These are phyloP conservation scores for Magnusiomyces fungicola DNA, from an alignment of 1,139 yeast genomes.

Conservation along the genomic window DNA sequence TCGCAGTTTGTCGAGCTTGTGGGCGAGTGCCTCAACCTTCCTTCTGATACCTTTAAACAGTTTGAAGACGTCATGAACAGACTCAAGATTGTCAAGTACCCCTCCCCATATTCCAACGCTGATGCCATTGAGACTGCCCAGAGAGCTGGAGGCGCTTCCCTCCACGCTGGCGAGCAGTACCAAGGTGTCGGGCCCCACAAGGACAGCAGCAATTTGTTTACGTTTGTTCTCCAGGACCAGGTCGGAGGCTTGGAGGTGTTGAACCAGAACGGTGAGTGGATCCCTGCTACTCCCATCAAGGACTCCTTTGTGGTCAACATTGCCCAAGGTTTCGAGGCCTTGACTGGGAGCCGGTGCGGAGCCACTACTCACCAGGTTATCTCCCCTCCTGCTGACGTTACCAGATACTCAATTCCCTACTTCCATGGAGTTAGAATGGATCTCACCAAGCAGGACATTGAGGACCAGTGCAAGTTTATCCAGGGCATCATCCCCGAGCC, in stretches of 20 bases:
- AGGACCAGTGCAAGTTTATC: conserved; percentile 24
- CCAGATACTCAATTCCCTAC: conserved; percentile 34
- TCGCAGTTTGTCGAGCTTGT: conserved; percentile 41
- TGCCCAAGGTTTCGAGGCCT: conserved; percentile 36
- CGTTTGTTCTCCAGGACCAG: conserved; percentile 54
- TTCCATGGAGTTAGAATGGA: conserved; percentile 33
- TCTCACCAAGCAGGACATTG: conserved; percentile 27
- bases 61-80: conserved; percentile 43
- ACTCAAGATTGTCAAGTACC: conserved; percentile 34
- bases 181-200: conserved; percentile 72
- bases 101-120: conserved; percentile 19
- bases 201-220: conserved; percentile 55
- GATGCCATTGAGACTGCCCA: conserved; percentile 1
- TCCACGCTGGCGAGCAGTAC: conserved; percentile 27
- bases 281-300: conserved; percentile 37
- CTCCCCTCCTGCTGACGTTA: conserved; percentile 42
- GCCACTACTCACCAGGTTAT: conserved; percentile 65
- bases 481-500: conserved; percentile 29
- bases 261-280: conserved; percentile 57
- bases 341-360: conserved; percentile 35
- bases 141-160: conserved; percentile 11
- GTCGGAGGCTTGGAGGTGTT: conserved; percentile 53
- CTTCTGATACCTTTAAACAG: conserved; percentile 39
- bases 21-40: conserved; percentile 49
- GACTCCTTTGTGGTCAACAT: conserved; percentile 34